Conservation (phyloP, 768 basidiomycete species). For the Pisolithus sp. region DNA sequence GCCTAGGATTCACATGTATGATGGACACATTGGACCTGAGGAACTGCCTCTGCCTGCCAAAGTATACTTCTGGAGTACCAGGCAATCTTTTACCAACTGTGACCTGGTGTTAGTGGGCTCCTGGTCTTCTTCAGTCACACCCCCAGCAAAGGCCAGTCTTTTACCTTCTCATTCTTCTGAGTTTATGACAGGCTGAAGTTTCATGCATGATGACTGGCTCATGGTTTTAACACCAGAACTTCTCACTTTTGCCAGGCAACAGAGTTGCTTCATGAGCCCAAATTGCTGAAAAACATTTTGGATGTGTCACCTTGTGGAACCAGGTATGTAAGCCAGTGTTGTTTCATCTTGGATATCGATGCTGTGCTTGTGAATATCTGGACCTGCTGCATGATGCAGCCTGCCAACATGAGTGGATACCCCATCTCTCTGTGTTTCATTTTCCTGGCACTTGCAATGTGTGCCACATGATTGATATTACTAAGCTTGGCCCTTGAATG, state of each 20-base stretch:
- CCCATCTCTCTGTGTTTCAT: constrained; percentile 45
- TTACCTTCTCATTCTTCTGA: background rate
- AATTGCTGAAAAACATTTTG: too few relatives aligned
- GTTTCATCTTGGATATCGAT: too few relatives aligned
- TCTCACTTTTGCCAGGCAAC: too few relatives aligned
- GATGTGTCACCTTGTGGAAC: too few relatives aligned
- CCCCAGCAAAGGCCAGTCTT: too few relatives aligned
- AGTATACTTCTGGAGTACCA: background rate
- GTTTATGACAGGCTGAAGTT: background rate
- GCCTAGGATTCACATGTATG: too few relatives aligned
- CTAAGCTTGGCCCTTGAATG: constrained; percentile 33
- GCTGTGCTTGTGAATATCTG: background rate
- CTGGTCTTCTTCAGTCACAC: background rate
- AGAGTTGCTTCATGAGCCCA: too few relatives aligned
- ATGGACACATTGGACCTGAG: too few relatives aligned
- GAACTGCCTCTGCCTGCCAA: background rate
- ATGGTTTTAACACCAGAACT: too few relatives aligned
- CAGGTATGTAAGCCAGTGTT: too few relatives aligned
- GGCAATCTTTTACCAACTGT: background rate
- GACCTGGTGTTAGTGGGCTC: constrained; percentile 2
- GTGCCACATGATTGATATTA: constrained; percentile 34
- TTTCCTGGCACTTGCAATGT: constrained; percentile 37
- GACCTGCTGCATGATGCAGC: constrained; percentile 28
- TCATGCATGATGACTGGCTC: too few relatives aligned
- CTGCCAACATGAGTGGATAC: constrained; percentile 42